These are phyloP conservation scores for Bryoerythrophyllum caledonicum DNA, from an alignment of 225 moss, liverwort and hornwort genomes.

Conservation along the genomic window DNA sequence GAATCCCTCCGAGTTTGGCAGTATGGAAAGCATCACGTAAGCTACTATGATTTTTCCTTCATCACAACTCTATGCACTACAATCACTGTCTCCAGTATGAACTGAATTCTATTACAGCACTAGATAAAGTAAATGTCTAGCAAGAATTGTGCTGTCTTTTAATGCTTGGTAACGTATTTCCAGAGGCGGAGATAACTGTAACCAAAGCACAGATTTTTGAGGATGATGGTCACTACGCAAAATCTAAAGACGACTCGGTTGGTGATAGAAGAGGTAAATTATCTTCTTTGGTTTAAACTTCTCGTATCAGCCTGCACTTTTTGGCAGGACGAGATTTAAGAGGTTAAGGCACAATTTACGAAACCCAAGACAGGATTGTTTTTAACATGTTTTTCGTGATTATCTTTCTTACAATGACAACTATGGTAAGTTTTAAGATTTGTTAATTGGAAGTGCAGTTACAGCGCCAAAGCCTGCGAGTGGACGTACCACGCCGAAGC, in stretches of 20 bases:
- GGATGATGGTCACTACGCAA: conserved; percentile 32
- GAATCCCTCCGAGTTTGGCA: conserved; percentile 9
- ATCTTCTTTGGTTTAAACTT: neutral
- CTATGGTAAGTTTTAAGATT: neutral
- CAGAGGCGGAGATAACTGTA: conserved; percentile 43
- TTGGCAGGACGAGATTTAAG: neutral
- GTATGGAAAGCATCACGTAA: conserved; percentile 32
- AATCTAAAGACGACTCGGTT: conserved; percentile 1
- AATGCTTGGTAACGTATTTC: neutral
- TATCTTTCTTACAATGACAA: neutral
- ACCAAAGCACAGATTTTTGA: conserved; percentile 28
- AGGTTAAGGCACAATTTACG: no score
- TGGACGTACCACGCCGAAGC: conserved; percentile 24
- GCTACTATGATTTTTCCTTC: neutral
- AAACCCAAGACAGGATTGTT: neutral
- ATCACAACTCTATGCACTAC: no score
- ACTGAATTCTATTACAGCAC: neutral
- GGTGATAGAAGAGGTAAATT: conserved; percentile 20
- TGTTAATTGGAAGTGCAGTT: conserved; percentile 17
- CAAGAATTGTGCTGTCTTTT: neutral
- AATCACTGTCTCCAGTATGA: neutral
- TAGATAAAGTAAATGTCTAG: neutral
- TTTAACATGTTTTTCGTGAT: neutral
- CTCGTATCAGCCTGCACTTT: neutral
- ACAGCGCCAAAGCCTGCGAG: conserved; percentile 18